Percentiles rank a stretch among this genome's conserved stretches.
These are phyloP conservation scores for Tricholoma bakamatsutake DNA, from an alignment of 768 basidiomycete genomes.

Conservation along the genomic window DNA sequence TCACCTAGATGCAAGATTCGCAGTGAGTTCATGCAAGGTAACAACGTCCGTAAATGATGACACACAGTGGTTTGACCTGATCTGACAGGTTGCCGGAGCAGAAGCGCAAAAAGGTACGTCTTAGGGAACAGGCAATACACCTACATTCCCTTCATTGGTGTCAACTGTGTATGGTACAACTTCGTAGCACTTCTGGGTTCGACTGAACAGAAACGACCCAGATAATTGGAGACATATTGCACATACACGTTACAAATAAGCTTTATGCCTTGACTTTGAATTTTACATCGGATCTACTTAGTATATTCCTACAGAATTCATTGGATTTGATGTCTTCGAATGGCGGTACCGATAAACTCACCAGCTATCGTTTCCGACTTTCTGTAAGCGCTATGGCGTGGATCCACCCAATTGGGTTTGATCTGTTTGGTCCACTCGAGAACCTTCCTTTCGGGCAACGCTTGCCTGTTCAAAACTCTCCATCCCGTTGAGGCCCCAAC, in stretches of 20 bases:
- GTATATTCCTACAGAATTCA: background rate
- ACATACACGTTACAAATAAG: conserved; percentile 9
- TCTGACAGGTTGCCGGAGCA: conserved; percentile 15
- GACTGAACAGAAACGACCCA: conserved; percentile 5
- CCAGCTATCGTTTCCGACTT: background rate
- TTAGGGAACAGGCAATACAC: background rate
- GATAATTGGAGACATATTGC: conserved; percentile 7
- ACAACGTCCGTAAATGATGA: conserved; percentile 3
- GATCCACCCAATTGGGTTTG: conserved; percentile 2
- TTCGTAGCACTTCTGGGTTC: background rate
- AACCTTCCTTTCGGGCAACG: conserved; percentile 50
- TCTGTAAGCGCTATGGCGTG: background rate
- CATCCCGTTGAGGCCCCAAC: conserved; percentile 94
- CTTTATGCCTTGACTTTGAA: background rate
- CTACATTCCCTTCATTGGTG: background rate
- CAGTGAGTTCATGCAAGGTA: background rate
- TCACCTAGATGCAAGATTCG: background rate
- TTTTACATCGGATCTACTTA: background rate
- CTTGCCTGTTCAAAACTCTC: conserved; percentile 74
- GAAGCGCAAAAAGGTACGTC: conserved; percentile 8
- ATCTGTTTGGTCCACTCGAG: conserved; percentile 15
- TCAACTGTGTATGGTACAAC: background rate
- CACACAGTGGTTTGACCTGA: conserved; percentile 3
- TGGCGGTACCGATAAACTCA: conserved; percentile 13
- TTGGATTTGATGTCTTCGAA: background rate